phyloP scores from a whole-genome alignment of 208 protist species.

The Tritrichomonas musculus region DNA sequence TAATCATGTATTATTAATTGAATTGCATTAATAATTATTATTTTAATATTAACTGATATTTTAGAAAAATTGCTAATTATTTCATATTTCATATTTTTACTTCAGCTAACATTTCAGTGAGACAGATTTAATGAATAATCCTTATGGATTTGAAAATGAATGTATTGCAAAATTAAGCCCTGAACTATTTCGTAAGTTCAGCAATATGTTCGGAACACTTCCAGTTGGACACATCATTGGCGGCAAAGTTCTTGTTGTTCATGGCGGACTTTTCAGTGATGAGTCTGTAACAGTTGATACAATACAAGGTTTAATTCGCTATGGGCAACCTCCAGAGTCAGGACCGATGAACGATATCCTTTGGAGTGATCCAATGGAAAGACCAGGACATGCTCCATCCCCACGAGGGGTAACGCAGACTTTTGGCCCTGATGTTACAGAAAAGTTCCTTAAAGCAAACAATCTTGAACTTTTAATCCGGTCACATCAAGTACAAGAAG shows the following conservation, averaged over 20 bases:
- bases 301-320: not conserved
- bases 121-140: not conserved
- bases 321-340: not conserved
- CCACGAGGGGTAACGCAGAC: constrained; percentile 40
- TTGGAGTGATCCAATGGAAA: constrained; percentile 42
- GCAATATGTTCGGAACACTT: not conserved
- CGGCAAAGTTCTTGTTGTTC: not conserved
- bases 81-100: no score
- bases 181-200: not conserved
- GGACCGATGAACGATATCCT: not conserved
- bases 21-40: no score
- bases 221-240: constrained; percentile 17
- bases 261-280: constrained; percentile 14
- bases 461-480: constrained; percentile 49
- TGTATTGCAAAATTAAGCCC: not conserved
- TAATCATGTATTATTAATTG: no score
- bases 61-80: no score
- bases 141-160: constrained; percentile 29
- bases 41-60: no score
- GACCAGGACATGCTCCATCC: constrained; percentile 32
- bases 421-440: constrained; percentile 55
- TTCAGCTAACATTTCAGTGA: not conserved
- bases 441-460: constrained; percentile 47
- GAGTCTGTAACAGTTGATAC: not conserved
- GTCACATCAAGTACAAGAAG: constrained; percentile 52